These are phyloP conservation scores for Inga leiocalycina DNA, from an alignment of 306 rosid species.

Conservation along the genomic window DNA sequence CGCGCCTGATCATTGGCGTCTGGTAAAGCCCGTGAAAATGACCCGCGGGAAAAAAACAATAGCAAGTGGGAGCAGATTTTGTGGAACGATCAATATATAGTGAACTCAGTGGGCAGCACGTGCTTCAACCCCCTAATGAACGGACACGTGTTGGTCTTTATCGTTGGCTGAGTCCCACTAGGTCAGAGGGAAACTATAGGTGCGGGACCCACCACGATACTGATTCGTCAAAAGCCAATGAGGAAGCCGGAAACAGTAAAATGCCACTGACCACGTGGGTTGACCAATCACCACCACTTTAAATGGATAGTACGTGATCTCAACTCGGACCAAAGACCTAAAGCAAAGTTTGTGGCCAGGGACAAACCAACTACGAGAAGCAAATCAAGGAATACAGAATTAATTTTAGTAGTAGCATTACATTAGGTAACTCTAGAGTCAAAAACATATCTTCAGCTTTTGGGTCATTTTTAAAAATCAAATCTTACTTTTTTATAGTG, in stretches of 20 bases:
- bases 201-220: constrained; percentile 14
- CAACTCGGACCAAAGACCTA: neutral
- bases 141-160: neutral
- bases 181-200: neutral
- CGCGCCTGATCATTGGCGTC: neutral
- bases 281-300: neutral
- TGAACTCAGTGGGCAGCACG: neutral
- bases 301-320: neutral
- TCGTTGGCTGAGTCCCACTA: neutral
- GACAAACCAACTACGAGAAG: too few relatives aligned
- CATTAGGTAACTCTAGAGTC: too few relatives aligned
- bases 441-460: too few relatives aligned
- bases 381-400: too few relatives aligned
- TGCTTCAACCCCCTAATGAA: neutral
- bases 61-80: constrained; percentile 18
- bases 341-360: too few relatives aligned
- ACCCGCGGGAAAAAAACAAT: neutral
- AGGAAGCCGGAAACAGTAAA: neutral
- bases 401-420: too few relatives aligned
- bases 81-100: neutral
- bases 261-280: neutral
- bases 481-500: too few relatives aligned
- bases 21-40: neutral
- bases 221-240: neutral
- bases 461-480: too few relatives aligned